Base-by-base conservation (phyloP, 2,329 filamentous ascomycete genomes). In the Aciculosporium take region DNA sequence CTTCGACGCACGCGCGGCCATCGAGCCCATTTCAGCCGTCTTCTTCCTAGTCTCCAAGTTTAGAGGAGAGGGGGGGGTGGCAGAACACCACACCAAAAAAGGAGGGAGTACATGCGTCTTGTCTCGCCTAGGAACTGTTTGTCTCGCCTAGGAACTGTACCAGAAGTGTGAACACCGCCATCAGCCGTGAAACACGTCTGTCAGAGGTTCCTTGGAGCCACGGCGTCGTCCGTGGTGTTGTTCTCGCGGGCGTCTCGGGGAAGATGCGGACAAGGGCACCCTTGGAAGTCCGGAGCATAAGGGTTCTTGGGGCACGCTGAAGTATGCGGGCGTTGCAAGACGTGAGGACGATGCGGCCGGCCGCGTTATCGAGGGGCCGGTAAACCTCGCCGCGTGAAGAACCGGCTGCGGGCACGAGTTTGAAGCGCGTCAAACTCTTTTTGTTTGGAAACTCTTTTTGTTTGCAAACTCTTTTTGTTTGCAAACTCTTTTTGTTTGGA, bases 211-310 rank as follows among this genome's bases (percentile, higher is more conserved):
- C 77, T 78, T 0, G 78, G 78, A 0, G 78, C 78, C 25, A 81
- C 68, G 34, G 72, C 74, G 53, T 81, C 81, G 57, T 81, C 76
- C 0, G 76, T 80, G 56, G 81, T 78, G 42, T 74, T 73, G 53
- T 76, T 71, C 63, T 79, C 72, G 41, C 79, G 75, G 49, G 73
- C 76, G 64, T 83, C 79, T 77, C 79, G 5, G 82, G 79, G 62
- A 86, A 81, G 51, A 73, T 77, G 57, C 82, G 79, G 50, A 82
- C 79, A 60, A 86, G 84, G 29, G 82, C 76, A 51, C 80, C 82
- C 68, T 87, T 87, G 59, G 70, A 76, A 12, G n/a, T n/a, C 76
- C 81, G 18, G 81, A 81, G 68, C 87, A 87, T 37, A 87, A 69
- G 12, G 78, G 70, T 58, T 86, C 81, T 54, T 77, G 74, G 46